Evolutionary conservation across 371 early-diverging fungal species (phyloP), one percentile per base, ranked within the genome.

Genomic region (Mucor irregularis): DNA sequence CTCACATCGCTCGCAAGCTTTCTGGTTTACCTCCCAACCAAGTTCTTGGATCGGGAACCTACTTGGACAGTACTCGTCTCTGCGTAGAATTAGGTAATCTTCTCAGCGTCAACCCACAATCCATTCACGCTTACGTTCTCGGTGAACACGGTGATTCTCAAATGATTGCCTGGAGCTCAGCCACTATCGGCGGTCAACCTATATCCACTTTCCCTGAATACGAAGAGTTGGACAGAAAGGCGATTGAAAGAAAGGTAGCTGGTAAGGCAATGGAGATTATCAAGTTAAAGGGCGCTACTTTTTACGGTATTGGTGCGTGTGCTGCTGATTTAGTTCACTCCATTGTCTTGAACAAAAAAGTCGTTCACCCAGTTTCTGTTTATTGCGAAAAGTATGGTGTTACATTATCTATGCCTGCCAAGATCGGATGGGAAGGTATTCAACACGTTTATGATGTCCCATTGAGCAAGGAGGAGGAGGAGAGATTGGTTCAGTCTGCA

Each of bases 81-180:
- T 80, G 94, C 53, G 80, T 78, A 22, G 64, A 68, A 14, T 61
- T 94, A 30, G 74, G 90, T 6, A 68, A 85, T 2, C 64, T 61
- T 11, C 80, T 94, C 10, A 59, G 77, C 22, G 87, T 78, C 17
- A 75, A 88, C 11, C 84, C 87, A 39, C 80, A 81, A 3, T 85
- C 92, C 1, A 79, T 94, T 24, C 88, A 94, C 56, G 89, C 88
- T 2, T 90, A 89, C 59, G 85, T 92, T 42, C 69, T 94, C 38
- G 95, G 95, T 34, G 94, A 92, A 59, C 95, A 94, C 45, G 95
- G 94, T 47, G 92, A 93, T 64, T 82, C 82, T 21, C 93, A 93
- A 71, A 86, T 94, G 44, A 84, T 90, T 30, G 86, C 86, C 5
- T 94, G 94, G 94, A 78, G 85, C 28, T 71, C 87, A 1, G 91